phyloP scores from a whole-genome alignment of 2,329 filamentous ascomycete species.

The Lachnellula subtilissima region DNA sequence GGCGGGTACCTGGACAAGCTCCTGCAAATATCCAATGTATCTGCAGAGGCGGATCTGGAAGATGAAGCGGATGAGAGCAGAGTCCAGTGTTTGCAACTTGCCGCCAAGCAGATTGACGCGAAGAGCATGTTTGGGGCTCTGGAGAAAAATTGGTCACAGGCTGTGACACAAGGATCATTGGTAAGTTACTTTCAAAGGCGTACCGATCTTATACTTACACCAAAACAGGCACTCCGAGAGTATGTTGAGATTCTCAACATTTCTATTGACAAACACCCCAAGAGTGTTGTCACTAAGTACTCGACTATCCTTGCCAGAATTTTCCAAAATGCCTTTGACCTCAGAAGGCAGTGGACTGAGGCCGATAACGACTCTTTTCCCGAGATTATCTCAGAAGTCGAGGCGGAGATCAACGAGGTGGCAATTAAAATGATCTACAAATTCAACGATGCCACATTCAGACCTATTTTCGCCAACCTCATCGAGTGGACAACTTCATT shows the following conservation, averaged over 20 bases:
- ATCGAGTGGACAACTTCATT: slow-evolving; percentile 72
- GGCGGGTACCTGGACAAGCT: slow-evolving; percentile 67
- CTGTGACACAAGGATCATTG: slow-evolving; percentile 55
- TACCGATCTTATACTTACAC: slow-evolving; percentile 13
- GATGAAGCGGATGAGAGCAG: slow-evolving; percentile 61
- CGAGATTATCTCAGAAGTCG: slow-evolving; percentile 53
- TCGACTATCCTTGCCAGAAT: slow-evolving; percentile 63
- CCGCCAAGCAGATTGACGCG: slow-evolving; percentile 73
- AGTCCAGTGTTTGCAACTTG: slow-evolving; percentile 62
- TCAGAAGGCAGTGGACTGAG: slow-evolving; percentile 54
- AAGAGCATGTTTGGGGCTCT: slow-evolving; percentile 72
- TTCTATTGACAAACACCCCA: slow-evolving; percentile 72
- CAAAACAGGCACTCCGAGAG: slow-evolving; percentile 57
- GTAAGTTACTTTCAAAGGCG: slow-evolving; percentile 41
- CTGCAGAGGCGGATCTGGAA: slow-evolving; percentile 58
- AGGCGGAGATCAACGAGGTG: slow-evolving; percentile 62
- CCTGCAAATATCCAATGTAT: slow-evolving; percentile 66
- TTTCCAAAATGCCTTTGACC: slow-evolving; percentile 56
- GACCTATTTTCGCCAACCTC: slow-evolving; percentile 83
- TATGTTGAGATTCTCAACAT: slow-evolving; percentile 64
- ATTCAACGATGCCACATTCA: slow-evolving; percentile 89
- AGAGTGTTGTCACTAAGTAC: slow-evolving; percentile 73
- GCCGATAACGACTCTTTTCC: slow-evolving; percentile 38
- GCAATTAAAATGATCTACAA: slow-evolving; percentile 92
- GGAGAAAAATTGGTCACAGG: slow-evolving; percentile 64